Evolutionary conservation across 805 yeast species (phyloP).

Genomic region (Candida tibetensis): DNA sequence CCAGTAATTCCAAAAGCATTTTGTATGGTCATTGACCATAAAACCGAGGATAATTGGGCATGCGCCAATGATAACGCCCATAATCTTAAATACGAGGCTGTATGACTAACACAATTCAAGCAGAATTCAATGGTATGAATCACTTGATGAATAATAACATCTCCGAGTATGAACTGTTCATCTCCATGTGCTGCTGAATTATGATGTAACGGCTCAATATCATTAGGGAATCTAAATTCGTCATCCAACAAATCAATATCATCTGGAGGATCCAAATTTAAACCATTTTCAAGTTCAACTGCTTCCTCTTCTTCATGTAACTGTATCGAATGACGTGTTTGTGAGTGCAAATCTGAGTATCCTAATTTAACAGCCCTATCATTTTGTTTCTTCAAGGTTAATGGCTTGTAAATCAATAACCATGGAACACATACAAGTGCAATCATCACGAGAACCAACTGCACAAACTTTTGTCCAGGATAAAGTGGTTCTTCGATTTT

Average conservation of each 20-base stretch:
- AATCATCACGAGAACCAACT: conserved; percentile 63
- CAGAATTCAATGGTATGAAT: conserved; percentile 98
- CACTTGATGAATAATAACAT: conserved; percentile 93
- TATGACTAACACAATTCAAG: conserved; percentile 95
- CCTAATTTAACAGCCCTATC: conserved; percentile 44
- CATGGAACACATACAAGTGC: conserved; percentile 93
- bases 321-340: conserved; percentile 27
- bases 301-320: conserved; percentile 41
- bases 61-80: conserved; percentile 98
- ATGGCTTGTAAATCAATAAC: conserved; percentile 81
- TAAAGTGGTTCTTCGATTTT: conserved; percentile 75
- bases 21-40: conserved; percentile 93
- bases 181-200: conserved; percentile 42
- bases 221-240: conserved; percentile 33
- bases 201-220: conserved; percentile 30
- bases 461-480: conserved; percentile 75
- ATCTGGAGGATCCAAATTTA: conserved; percentile 22
- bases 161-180: conserved; percentile 78
- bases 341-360: conserved; percentile 35
- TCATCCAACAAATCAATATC: conserved; percentile 16
- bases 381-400: conserved; percentile 60
- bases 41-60: conserved; percentile 90
- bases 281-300: conserved; percentile 7
- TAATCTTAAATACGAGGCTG: conserved; percentile 92
- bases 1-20: conserved; percentile 72